These are phyloP conservation scores for Helicosporidium sp. DNA, from an alignment of 139 green algal species.

Conservation along the genomic window DNA sequence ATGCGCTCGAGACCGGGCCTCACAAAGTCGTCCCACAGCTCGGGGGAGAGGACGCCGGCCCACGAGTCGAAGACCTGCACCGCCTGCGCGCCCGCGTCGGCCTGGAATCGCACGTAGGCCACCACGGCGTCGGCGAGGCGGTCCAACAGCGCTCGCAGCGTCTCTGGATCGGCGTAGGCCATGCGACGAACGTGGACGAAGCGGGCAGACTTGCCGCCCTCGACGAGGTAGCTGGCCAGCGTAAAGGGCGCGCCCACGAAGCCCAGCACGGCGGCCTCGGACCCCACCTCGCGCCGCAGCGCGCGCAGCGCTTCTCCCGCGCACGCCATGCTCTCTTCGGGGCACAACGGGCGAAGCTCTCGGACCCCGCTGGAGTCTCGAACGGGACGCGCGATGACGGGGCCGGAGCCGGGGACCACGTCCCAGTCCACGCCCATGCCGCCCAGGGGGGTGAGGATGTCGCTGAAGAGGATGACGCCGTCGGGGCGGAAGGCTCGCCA, in stretches of 20 bases:
- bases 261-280: constrained; percentile 58
- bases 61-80: constrained; percentile 94
- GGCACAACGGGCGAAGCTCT: constrained; percentile 46
- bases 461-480: constrained; percentile 85
- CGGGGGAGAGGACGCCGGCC: constrained; percentile 48
- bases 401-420: constrained; percentile 57
- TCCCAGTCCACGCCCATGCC: constrained; percentile 93
- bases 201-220: constrained; percentile 67
- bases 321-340: constrained; percentile 50
- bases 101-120: constrained; percentile 62
- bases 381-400: constrained; percentile 76
- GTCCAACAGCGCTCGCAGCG: constrained; percentile 33
- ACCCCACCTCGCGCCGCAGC: constrained; percentile 49
- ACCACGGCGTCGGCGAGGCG: constrained; percentile 67
- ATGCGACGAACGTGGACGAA: constrained; percentile 75
- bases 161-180: constrained; percentile 51
- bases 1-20: neutral
- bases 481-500: constrained; percentile 82
- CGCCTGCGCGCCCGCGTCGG: constrained; percentile 57
- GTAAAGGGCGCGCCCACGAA: constrained; percentile 88
- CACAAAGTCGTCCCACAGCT: neutral
- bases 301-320: constrained; percentile 62
- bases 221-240: constrained; percentile 82
- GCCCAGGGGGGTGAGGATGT: constrained; percentile 78
- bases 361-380: constrained; percentile 53